phyloP scores from a whole-genome alignment of 345 rosid genomes.

The Aquilaria yunnanensis region DNA sequence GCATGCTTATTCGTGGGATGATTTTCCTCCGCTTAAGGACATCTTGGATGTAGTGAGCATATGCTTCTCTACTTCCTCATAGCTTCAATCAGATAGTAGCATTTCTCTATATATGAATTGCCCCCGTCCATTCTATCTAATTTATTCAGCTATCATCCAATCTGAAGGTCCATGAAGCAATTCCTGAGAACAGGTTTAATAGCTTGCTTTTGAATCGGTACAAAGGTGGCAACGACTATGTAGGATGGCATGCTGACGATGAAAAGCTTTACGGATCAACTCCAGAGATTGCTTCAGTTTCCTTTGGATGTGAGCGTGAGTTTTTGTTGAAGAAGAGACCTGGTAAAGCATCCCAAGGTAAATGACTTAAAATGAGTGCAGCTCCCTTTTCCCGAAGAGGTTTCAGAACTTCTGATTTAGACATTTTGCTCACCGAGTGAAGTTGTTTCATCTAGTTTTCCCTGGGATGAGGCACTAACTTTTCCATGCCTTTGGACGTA shows the following conservation, averaged over 20 bases:
- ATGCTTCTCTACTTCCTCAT: neutral
- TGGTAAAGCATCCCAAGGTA: constrained; percentile 42
- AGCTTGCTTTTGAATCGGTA: constrained; percentile 81
- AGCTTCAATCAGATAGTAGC: too few relatives aligned
- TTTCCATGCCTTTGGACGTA: too few relatives aligned
- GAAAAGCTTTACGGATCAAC: constrained; percentile 67
- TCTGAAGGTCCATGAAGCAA: constrained; percentile 53
- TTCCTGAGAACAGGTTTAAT: constrained; percentile 80
- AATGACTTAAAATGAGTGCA: neutral
- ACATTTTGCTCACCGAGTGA: neutral
- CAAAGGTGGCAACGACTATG: constrained; percentile 65
- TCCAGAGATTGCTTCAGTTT: constrained; percentile 77
- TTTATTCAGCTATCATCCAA: constrained; percentile 15
- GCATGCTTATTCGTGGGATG: constrained; percentile 67
- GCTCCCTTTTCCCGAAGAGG: neutral
- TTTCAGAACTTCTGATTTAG: too few relatives aligned
- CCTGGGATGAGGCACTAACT: too few relatives aligned
- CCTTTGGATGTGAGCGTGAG: constrained; percentile 88
- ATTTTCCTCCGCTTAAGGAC: constrained; percentile 75
- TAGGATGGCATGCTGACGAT: constrained; percentile 92
- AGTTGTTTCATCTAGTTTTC: neutral
- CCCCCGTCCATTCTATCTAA: neutral
- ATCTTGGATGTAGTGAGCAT: constrained; percentile 54
- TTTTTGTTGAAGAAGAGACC: constrained; percentile 66
- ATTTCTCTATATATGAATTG: neutral